phyloP scores from a whole-genome alignment of 2,329 filamentous ascomycete genomes.

The Ophioceras dolichostomum region DNA sequence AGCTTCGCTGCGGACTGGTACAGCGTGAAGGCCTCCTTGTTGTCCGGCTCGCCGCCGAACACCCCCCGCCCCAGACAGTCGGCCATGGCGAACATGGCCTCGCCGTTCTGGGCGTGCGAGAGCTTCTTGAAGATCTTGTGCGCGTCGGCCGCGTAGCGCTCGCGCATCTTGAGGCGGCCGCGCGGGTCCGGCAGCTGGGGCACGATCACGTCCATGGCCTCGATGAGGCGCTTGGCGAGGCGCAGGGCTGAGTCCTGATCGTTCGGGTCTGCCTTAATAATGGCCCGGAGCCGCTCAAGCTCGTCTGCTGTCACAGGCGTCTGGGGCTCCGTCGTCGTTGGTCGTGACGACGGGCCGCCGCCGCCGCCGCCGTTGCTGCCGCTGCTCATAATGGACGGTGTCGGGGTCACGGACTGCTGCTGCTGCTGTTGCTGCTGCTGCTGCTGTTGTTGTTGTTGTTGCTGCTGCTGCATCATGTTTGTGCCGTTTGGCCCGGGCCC shows the following conservation, averaged over 20 bases:
- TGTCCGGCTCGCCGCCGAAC: slow-evolving; percentile 67
- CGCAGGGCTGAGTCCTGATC: slow-evolving; percentile 61
- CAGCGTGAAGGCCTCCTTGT: slow-evolving; percentile 83
- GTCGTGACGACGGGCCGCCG: slow-evolving; percentile 8
- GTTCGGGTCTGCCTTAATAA: slow-evolving; percentile 56
- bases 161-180: slow-evolving; percentile 61
- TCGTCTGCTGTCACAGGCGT: slow-evolving; percentile 64
- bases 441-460: neutral
- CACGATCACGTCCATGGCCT: slow-evolving; percentile 69
- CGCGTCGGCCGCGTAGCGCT: slow-evolving; percentile 74
- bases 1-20: slow-evolving; percentile 91
- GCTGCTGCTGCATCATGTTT: slow-evolving; percentile 6
- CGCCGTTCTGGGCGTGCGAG: slow-evolving; percentile 56
- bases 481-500: slow-evolving; percentile 21
- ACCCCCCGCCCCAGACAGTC: slow-evolving; percentile 77
- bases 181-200: slow-evolving; percentile 53
- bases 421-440: neutral
- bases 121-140: slow-evolving; percentile 90
- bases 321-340: slow-evolving; percentile 20
- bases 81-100: slow-evolving; percentile 89
- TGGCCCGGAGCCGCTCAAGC: slow-evolving; percentile 60
- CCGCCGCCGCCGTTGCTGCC: neutral
- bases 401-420: slow-evolving; percentile 8
- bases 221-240: slow-evolving; percentile 73
- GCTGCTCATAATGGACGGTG: neutral